Evolutionary conservation across 2,329 filamentous ascomycete species (phyloP).

Genomic region (Xylogone sp.): DNA sequence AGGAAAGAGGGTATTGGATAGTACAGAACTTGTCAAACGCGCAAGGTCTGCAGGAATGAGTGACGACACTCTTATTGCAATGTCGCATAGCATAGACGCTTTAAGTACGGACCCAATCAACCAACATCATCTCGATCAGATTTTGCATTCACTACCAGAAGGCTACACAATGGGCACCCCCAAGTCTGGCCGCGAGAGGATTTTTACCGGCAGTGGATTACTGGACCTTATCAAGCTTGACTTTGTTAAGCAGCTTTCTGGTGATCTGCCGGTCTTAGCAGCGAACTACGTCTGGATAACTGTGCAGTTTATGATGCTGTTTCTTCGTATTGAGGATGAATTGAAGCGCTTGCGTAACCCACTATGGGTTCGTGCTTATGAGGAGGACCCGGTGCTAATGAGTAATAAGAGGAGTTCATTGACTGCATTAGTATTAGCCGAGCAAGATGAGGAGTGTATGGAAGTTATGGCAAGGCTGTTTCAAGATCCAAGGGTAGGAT

Average conservation of each 20-base stretch:
- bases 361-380: slow-evolving; percentile 27
- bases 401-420: slow-evolving; percentile 24
- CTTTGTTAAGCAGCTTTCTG: slow-evolving; percentile 26
- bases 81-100: too few relatives aligned
- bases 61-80: slow-evolving; percentile 3
- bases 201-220: slow-evolving; percentile 6
- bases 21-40: slow-evolving; percentile 26
- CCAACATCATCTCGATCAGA: slow-evolving; percentile 1
- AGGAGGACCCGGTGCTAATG: slow-evolving; percentile 13
- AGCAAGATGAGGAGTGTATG: slow-evolving; percentile 29
- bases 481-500: slow-evolving; percentile 19
- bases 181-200: neutral
- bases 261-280: slow-evolving; percentile 24
- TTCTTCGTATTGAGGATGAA: slow-evolving; percentile 24
- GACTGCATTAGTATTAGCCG: slow-evolving; percentile 16
- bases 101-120: neutral
- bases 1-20: slow-evolving; percentile 21
- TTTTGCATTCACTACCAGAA: slow-evolving; percentile 1
- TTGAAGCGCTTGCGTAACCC: slow-evolving; percentile 24
- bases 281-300: slow-evolving; percentile 32
- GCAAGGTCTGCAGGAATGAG: slow-evolving; percentile 12
- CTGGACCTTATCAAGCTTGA: slow-evolving; percentile 24
- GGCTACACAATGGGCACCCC: too few relatives aligned
- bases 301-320: slow-evolving; percentile 18
- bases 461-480: slow-evolving; percentile 27